phyloP scores from a whole-genome alignment of 1,284 basidiomycete genomes.

The Leccinum fuscescens region DNA sequence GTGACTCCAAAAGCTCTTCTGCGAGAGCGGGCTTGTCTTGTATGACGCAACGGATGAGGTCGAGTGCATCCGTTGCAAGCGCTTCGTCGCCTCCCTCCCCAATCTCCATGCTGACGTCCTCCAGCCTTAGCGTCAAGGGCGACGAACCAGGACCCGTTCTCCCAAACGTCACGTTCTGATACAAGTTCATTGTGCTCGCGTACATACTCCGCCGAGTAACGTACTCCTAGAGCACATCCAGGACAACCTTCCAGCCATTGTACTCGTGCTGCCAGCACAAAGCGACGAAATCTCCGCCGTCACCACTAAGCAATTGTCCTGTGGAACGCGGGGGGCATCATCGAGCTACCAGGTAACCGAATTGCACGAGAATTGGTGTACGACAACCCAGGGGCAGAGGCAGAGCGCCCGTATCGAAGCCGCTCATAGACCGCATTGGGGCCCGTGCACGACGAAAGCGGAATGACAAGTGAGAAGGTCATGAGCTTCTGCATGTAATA shows the following conservation, averaged over 20 bases:
- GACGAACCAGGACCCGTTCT: conserved; percentile 39
- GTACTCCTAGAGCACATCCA: conserved; percentile 76
- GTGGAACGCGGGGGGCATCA: conserved; percentile 65
- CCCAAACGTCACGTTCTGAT: conserved; percentile 52
- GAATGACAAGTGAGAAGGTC: conserved; percentile 74
- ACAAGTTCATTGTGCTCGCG: conserved; percentile 41
- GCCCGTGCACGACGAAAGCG: conserved; percentile 55
- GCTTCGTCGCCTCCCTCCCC: conserved; percentile 54
- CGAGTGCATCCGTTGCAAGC: conserved; percentile 70
- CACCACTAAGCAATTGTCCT: conserved; percentile 68
- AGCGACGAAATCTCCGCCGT: conserved; percentile 66
- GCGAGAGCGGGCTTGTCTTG: conserved; percentile 66
- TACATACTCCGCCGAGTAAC: conserved; percentile 53
- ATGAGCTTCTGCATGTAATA: conserved; percentile 72
- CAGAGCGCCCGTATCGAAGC: conserved; percentile 54
- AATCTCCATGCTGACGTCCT: conserved; percentile 70
- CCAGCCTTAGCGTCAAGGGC: conserved; percentile 49
- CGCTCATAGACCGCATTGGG: conserved; percentile 69
- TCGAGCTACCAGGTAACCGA: conserved; percentile 72
- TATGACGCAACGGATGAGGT: conserved; percentile 76
- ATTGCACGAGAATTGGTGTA: conserved; percentile 70
- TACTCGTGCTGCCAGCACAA: conserved; percentile 80
- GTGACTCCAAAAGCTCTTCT: conserved; percentile 61
- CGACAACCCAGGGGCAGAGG: conserved; percentile 48
- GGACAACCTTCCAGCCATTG: conserved; percentile 79